Evolutionary conservation across 2,329 filamentous ascomycete genomes (phyloP).

Genomic region (Fusarium gaditjirri): DNA sequence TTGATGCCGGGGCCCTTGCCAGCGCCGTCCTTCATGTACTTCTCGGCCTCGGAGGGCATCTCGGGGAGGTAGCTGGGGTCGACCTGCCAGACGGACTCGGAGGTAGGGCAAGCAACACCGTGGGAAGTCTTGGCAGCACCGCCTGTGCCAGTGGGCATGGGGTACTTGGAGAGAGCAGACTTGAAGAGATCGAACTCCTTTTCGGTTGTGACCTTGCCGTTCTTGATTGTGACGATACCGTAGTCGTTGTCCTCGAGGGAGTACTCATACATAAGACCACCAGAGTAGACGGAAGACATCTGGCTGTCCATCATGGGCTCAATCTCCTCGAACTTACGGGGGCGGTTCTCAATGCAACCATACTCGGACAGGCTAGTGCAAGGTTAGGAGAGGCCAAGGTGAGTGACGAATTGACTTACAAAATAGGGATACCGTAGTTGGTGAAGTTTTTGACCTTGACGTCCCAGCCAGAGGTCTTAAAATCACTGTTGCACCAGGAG

Average conservation of each 20-base stretch:
- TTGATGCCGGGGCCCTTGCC: slow-evolving; percentile 64
- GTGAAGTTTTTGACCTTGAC: slow-evolving; percentile 89
- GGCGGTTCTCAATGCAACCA: slow-evolving; percentile 82
- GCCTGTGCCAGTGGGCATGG: slow-evolving; percentile 62
- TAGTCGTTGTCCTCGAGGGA: slow-evolving; percentile 81
- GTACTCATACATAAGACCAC: slow-evolving; percentile 97
- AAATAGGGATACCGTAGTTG: slow-evolving; percentile 88
- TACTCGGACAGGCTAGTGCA: slow-evolving; percentile 80
- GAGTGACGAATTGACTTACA: slow-evolving; percentile 56
- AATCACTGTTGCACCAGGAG: slow-evolving; percentile 83
- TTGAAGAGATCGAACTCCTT: slow-evolving; percentile 70
- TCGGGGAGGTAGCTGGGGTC: slow-evolving; percentile 61
- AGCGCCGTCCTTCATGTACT: slow-evolving; percentile 65
- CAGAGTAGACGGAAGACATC: slow-evolving; percentile 93
- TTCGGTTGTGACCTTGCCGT: slow-evolving; percentile 63
- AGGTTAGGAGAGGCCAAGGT: neutral
- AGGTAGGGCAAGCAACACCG: slow-evolving; percentile 60
- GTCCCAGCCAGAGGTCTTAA: slow-evolving; percentile 80
- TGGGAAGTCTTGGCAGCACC: slow-evolving; percentile 61
- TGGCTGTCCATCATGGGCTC: slow-evolving; percentile 79
- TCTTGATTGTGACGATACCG: slow-evolving; percentile 78
- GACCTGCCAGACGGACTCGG: slow-evolving; percentile 62
- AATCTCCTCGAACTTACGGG: slow-evolving; percentile 83
- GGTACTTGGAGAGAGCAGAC: slow-evolving; percentile 59
- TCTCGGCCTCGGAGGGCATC: slow-evolving; percentile 61